These are phyloP conservation scores for Cucurbita ficifolia DNA, from an alignment of 306 rosid species.

Conservation along the genomic window DNA sequence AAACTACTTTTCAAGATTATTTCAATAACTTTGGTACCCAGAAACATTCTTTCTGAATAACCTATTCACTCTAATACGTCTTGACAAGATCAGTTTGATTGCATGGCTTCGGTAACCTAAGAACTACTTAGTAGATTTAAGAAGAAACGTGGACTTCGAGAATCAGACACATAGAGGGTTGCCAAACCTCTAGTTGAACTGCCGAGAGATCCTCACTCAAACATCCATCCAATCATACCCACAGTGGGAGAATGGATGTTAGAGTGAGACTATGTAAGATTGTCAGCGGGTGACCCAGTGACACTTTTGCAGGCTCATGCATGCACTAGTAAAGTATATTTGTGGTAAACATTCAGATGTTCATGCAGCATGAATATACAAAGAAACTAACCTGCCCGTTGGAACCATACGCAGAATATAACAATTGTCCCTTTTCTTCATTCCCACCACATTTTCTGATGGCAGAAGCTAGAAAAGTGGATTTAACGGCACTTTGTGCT, in stretches of 20 bases:
- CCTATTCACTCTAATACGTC: neutral
- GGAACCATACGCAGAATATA: slow-evolving; percentile 87
- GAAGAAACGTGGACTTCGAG: neutral
- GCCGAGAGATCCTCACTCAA: neutral
- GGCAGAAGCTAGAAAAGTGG: slow-evolving; percentile 75
- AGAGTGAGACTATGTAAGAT: neutral
- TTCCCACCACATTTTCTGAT: slow-evolving; percentile 92
- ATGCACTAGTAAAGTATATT: neutral
- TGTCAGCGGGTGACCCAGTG: neutral
- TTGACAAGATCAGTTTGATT: neutral
- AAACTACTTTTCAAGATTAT: neutral
- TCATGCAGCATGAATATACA: neutral
- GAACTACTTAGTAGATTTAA: neutral
- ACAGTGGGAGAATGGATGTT: neutral
- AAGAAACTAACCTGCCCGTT: slow-evolving; percentile 58
- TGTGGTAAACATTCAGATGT: neutral
- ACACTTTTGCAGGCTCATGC: neutral
- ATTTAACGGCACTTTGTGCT: slow-evolving; percentile 79
- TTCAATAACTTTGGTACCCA: neutral
- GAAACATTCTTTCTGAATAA: neutral
- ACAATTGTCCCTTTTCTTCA: slow-evolving; percentile 61
- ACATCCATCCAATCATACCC: neutral
- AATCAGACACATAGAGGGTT: neutral
- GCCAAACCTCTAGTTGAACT: neutral
- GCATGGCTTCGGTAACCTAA: neutral